Percentiles rank a stretch among this genome's conserved stretches.
phyloP scores from a whole-genome alignment of 257 asterid genomes.

The Scutellaria minor region DNA sequence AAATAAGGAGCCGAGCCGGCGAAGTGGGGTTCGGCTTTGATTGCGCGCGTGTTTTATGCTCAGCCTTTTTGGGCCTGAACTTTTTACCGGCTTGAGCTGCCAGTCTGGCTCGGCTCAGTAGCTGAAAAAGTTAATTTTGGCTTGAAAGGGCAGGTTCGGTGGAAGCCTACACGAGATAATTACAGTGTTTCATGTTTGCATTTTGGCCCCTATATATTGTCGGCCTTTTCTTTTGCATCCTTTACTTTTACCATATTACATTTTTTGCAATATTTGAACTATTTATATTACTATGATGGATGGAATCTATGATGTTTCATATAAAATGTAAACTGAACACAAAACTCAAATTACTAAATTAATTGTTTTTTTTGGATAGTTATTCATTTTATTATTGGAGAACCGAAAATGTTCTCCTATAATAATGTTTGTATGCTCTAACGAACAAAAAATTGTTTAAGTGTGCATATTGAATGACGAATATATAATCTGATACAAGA shows the following conservation, averaged over 20 bases:
- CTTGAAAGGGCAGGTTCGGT: neutral
- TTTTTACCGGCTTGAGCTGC: neutral
- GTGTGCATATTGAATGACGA: neutral
- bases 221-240: slow-evolving; percentile 17
- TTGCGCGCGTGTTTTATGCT: slow-evolving; percentile 13
- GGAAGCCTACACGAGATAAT: slow-evolving; percentile 27
- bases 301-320: neutral
- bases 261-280: no score
- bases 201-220: slow-evolving; percentile 16
- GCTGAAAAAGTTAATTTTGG: neutral
- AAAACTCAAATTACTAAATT: neutral
- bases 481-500: neutral
- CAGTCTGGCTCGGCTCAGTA: neutral
- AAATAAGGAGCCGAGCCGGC: slow-evolving; percentile 3
- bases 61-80: neutral
- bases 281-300: neutral
- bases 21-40: slow-evolving; percentile 5
- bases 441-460: slow-evolving; percentile 19
- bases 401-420: neutral
- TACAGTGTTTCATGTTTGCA: slow-evolving; percentile 39
- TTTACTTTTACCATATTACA: slow-evolving; percentile 15
- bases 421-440: neutral
- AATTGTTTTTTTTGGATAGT: no score
- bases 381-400: no score
- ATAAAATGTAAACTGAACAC: neutral